Evolutionary conservation across 257 asterid species (phyloP), one percentile per base, ranked within the genome.

Genomic region (Solanum paucissectum): DNA sequence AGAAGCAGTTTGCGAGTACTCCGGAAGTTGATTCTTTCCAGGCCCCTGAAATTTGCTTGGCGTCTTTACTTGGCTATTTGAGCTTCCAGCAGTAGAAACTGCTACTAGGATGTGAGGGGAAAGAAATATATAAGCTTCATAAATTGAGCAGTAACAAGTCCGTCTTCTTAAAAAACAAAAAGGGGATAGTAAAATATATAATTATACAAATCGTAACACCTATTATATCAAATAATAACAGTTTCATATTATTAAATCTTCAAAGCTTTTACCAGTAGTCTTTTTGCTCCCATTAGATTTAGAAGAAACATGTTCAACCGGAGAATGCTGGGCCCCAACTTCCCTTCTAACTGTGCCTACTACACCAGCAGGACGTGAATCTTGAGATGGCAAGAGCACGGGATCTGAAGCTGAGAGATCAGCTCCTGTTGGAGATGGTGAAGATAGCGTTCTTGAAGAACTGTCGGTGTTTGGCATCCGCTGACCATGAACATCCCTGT

Each of bases 1-100:
- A 74, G 96, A 85, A 64, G 92, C 82, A 89, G 83, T 85, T 85
- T 90, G 95, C 20, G 86, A 87, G 88, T 92, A 75, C 87, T 94
- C 98, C 55, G 74, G 77, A 62, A 52, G 94, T 86, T 91, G 93
- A 92, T 90, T 92, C 92, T 94, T 93, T 89, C 93, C 98, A 86
- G 82, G 88, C 72, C 88, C 93, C 83, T 90, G 92, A 87, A 87
- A 64, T 86, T 92, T 91, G 89, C 88, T 89, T 20, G 93, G 89
- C 90, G 90, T 86, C 90, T 92, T 92, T 76, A 88, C 93, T 87
- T 90, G 94, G 88, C 77, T 46, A 58, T 84, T 90, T 69, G 92
- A 38, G 89, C 89, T 73, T 86, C 90, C 94, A 90, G 83, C 90
- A 86, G 94, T 93, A 42, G 93, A 76, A 89, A 88, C 74, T 89